These are phyloP conservation scores for Bimuria novae-zelandiae DNA, from an alignment of 2,329 filamentous ascomycete species.

Conservation along the genomic window DNA sequence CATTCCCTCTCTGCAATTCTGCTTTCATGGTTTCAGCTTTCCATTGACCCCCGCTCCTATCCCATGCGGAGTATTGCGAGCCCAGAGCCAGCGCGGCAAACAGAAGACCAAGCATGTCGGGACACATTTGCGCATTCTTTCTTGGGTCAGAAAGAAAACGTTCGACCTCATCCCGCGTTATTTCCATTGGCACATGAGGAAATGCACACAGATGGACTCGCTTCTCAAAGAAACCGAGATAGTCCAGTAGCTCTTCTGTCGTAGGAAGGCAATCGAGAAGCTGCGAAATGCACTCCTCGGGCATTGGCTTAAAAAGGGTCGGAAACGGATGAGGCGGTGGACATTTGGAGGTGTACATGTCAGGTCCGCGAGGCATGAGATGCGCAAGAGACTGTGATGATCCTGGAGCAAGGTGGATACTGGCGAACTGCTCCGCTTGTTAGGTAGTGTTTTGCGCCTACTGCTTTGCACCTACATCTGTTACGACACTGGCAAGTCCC, in stretches of 20 bases:
- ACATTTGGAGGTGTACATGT: constrained; percentile 48
- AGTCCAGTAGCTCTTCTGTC: constrained; percentile 45
- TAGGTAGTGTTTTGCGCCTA: constrained; percentile 18
- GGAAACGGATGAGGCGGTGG: constrained; percentile 51
- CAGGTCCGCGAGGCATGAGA: constrained; percentile 48
- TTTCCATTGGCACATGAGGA: constrained; percentile 51
- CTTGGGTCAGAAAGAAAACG: constrained; percentile 50
- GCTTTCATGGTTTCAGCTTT: constrained; percentile 41
- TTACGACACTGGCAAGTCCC: constrained; percentile 53
- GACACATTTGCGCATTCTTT: constrained; percentile 50
- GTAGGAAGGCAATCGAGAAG: constrained; percentile 47
- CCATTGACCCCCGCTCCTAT: constrained; percentile 48
- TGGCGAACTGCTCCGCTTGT: constrained; percentile 47
- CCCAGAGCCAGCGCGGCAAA: constrained; percentile 55
- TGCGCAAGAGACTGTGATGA: constrained; percentile 49
- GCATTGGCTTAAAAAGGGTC: constrained; percentile 47
- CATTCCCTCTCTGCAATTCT: constrained; percentile 46
- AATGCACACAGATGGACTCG: constrained; percentile 52
- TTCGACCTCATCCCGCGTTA: constrained; percentile 51
- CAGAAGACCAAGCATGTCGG: constrained; percentile 55
- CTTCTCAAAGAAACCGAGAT: constrained; percentile 49
- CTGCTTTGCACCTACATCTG: constrained; percentile 44
- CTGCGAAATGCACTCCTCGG: constrained; percentile 41
- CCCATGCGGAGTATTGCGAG: constrained; percentile 52
- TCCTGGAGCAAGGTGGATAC: constrained; percentile 42